Conservation (phyloP, 2,329 filamentous ascomycete genomes). For the Penicillium nordicum region DNA sequence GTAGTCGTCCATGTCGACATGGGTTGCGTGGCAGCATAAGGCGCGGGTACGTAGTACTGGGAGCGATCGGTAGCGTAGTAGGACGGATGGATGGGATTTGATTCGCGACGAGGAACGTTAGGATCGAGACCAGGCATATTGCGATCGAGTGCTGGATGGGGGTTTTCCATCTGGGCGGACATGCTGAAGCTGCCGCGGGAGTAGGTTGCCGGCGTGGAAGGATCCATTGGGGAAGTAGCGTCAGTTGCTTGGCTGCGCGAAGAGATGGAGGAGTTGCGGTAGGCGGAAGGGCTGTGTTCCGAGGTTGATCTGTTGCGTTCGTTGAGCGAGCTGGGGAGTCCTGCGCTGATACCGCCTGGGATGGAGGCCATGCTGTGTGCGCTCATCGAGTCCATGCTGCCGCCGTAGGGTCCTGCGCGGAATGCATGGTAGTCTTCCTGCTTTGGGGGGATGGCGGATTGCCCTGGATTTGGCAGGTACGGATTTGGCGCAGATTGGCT, state of each 20-base stretch:
- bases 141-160: slow-evolving; percentile 32
- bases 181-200: slow-evolving; percentile 40
- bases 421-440: slow-evolving; percentile 39
- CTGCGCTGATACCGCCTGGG: slow-evolving; percentile 31
- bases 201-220: slow-evolving; percentile 36
- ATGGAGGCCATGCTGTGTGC: slow-evolving; percentile 34
- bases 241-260: slow-evolving; percentile 39
- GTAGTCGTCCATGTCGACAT: slow-evolving; percentile 39
- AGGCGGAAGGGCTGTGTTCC: slow-evolving; percentile 36
- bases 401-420: slow-evolving; percentile 33
- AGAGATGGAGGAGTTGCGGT: slow-evolving; percentile 41
- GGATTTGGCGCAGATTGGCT: slow-evolving; percentile 36
- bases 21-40: slow-evolving; percentile 32
- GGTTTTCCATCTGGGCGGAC: slow-evolving; percentile 31
- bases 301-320: slow-evolving; percentile 39
- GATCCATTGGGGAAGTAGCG: slow-evolving; percentile 39
- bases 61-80: slow-evolving; percentile 36
- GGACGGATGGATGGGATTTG: slow-evolving; percentile 32
- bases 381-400: slow-evolving; percentile 35
- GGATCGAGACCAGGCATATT: slow-evolving; percentile 33
- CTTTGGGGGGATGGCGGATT: slow-evolving; percentile 32
- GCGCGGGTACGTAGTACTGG: slow-evolving; percentile 34
- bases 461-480: slow-evolving; percentile 35
- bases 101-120: slow-evolving; percentile 36
- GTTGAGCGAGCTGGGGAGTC: slow-evolving; percentile 30